Evolutionary conservation across 108 stramenopile genomes (phyloP).

Genomic region (Nitzschia sp.): DNA sequence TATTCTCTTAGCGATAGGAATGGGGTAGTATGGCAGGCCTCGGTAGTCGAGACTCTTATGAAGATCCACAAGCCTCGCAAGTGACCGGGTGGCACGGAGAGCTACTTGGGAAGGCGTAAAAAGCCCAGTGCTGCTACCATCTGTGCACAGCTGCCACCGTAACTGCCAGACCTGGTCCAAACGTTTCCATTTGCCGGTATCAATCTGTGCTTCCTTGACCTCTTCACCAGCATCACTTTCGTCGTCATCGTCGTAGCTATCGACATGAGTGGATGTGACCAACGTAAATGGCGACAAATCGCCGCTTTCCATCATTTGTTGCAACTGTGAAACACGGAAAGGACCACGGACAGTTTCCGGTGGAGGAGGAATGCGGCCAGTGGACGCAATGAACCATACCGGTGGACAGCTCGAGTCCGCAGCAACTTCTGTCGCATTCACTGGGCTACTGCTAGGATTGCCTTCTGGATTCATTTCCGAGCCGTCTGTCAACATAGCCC

Average conservation of each 20-base stretch:
- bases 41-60: constrained; percentile 63
- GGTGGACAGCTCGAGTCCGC: constrained; percentile 46
- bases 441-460: background rate
- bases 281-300: constrained; percentile 47
- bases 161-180: constrained; percentile 72
- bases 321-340: constrained; percentile 64
- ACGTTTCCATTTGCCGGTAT: constrained; percentile 76
- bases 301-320: constrained; percentile 49
- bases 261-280: constrained; percentile 51
- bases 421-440: background rate
- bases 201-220: constrained; percentile 54
- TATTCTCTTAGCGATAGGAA: constrained; percentile 73
- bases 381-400: constrained; percentile 68
- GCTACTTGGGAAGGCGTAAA: constrained; percentile 51
- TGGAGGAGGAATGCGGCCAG: constrained; percentile 59
- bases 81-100: constrained; percentile 45
- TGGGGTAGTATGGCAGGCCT: constrained; percentile 78
- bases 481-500: constrained; percentile 34
- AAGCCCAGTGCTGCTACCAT: constrained; percentile 42
- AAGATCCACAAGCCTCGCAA: constrained; percentile 58
- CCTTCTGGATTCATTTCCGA: constrained; percentile 14
- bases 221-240: constrained; percentile 14
- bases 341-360: constrained; percentile 59
- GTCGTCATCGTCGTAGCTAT: constrained; percentile 51
- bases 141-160: constrained; percentile 66